Evolutionary conservation across 345 rosid genomes (phyloP).

Genomic region (Reutealis trisperma): DNA sequence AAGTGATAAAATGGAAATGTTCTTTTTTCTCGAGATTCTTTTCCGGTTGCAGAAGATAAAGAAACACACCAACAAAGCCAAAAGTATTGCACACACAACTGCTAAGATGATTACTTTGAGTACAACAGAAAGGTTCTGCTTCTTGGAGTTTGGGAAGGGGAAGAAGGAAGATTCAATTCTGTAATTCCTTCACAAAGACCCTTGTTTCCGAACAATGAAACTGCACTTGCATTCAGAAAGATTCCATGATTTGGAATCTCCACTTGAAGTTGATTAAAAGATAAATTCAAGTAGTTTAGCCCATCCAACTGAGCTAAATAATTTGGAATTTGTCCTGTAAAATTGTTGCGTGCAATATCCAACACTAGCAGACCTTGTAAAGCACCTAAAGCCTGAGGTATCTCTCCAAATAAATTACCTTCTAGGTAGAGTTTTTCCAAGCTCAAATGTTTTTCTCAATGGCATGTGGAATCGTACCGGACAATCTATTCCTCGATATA

Average conservation of each 20-base stretch:
- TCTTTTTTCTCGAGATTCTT: not conserved
- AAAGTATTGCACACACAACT: not conserved
- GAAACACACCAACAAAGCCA: not conserved
- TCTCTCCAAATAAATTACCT: conserved; percentile 5
- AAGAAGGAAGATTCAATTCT: not conserved
- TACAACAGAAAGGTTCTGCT: not conserved
- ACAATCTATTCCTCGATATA: conserved; percentile 1
- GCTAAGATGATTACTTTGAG: not conserved
- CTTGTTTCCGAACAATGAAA: conserved; percentile 10
- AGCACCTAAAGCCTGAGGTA: not conserved
- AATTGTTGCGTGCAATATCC: not conserved
- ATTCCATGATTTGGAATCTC: conserved; percentile 11
- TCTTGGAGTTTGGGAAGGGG: not conserved
- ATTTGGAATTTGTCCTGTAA: conserved; percentile 12
- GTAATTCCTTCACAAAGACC: conserved; percentile 17
- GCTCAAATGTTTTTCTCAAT: conserved; percentile 1
- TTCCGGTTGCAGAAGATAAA: not conserved
- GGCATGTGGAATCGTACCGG: conserved; percentile 6
- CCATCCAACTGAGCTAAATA: not conserved
- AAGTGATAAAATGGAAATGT: not conserved
- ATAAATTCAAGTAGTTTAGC: conserved; percentile 4
- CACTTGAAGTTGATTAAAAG: conserved; percentile 12
- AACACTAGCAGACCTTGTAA: not conserved
- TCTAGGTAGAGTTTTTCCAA: not conserved
- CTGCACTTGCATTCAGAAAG: conserved; percentile 8